Evolutionary conservation across 495 filamentous ascomycete genomes (phyloP).

Genomic region (Staphylotrichum tortipilum): DNA sequence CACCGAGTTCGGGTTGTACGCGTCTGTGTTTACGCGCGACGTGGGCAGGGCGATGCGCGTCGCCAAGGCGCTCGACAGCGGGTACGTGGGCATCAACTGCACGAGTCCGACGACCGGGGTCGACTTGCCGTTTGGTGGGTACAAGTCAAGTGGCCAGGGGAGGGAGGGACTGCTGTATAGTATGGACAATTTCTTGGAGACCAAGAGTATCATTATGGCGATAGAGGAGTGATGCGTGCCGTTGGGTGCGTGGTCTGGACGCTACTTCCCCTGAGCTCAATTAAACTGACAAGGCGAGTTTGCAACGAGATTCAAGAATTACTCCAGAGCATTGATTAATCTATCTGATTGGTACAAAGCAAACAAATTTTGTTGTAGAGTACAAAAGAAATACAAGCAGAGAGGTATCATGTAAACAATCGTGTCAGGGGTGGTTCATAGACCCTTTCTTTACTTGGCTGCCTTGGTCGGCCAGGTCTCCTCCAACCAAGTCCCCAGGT

Average conservation of each 20-base stretch:
- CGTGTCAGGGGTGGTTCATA: no score
- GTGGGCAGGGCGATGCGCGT: slow-evolving; percentile 60
- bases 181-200: slow-evolving; percentile 43
- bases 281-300: no score
- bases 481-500: slow-evolving; percentile 49
- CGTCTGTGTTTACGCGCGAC: slow-evolving; percentile 65
- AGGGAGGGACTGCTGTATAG: slow-evolving; percentile 33
- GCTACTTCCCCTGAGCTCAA: no score
- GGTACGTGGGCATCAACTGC: slow-evolving; percentile 41
- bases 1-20: slow-evolving; percentile 64
- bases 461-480: no score
- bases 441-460: no score
- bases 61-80: slow-evolving; percentile 58
- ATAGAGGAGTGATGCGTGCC: no score
- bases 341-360: no score
- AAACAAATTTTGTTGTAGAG: no score
- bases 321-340: no score
- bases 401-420: not conserved
- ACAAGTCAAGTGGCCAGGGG: slow-evolving; percentile 35
- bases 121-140: slow-evolving; percentile 39
- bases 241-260: no score
- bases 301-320: no score
- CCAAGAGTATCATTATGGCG: slow-evolving; percentile 35
- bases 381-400: no score
- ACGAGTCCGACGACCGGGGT: slow-evolving; percentile 27